phyloP scores from a whole-genome alignment of 129 eudicot genomes.

The Helianthus annuus region DNA sequence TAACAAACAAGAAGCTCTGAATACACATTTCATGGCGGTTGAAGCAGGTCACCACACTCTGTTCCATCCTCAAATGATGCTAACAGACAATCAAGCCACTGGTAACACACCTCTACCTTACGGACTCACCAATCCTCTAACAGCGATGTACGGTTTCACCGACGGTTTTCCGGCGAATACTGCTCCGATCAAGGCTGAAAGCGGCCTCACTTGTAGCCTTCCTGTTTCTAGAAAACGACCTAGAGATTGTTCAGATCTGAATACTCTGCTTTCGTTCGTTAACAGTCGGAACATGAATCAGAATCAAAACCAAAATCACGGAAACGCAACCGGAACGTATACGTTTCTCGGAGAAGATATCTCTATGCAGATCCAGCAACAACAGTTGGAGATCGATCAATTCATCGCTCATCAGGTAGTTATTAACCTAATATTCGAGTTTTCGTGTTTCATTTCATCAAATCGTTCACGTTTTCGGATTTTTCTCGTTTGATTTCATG shows the following conservation, averaged over 20 bases:
- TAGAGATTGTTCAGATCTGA: slow-evolving; percentile 18
- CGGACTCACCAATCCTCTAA: slow-evolving; percentile 7
- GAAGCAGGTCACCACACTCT: slow-evolving; percentile 36
- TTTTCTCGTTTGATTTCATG: background rate
- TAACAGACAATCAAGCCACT: slow-evolving; percentile 18
- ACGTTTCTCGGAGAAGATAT: slow-evolving; percentile 39
- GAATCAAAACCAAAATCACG: slow-evolving; percentile 18
- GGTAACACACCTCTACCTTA: background rate
- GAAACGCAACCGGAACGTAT: slow-evolving; percentile 1
- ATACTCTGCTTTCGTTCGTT: slow-evolving; percentile 20
- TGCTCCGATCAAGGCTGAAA: slow-evolving; percentile 30
- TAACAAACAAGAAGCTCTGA: slow-evolving; percentile 6
- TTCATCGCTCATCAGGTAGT: slow-evolving; percentile 60
- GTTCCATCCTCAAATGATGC: slow-evolving; percentile 41
- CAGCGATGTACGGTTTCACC: slow-evolving; percentile 28
- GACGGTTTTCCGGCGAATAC: slow-evolving; percentile 20
- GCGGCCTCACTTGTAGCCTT: slow-evolving; percentile 37
- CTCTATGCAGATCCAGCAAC: slow-evolving; percentile 51
- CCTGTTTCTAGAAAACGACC: slow-evolving; percentile 35
- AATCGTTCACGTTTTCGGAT: too few relatives aligned
- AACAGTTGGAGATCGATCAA: slow-evolving; percentile 52
- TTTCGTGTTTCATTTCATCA: background rate
- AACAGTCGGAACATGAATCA: slow-evolving; percentile 13
- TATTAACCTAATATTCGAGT: background rate
- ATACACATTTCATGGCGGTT: slow-evolving; percentile 29